Conservation (phyloP, 257 asterid species). For the Solanum clarkiae region DNA sequence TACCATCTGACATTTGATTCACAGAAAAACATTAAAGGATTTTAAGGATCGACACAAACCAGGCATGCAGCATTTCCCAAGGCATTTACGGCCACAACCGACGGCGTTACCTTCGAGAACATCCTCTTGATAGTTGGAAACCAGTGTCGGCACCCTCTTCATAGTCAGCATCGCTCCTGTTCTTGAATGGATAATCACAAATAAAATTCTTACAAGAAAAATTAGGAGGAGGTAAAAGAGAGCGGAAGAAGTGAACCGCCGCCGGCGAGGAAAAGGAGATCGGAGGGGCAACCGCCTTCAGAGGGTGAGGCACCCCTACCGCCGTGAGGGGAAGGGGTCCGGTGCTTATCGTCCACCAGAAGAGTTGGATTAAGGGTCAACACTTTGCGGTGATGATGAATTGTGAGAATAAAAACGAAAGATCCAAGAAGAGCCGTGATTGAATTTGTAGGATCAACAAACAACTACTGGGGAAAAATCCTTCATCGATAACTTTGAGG, state of each 20-base stretch:
- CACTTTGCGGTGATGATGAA: constrained; percentile 8
- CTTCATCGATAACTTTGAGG: background rate
- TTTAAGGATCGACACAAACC: constrained; percentile 17
- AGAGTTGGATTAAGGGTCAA: background rate
- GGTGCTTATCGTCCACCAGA: constrained; percentile 40
- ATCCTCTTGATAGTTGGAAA: constrained; percentile 59
- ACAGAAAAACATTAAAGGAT: background rate
- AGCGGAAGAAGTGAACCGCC: constrained; percentile 22
- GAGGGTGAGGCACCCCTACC: constrained; percentile 77
- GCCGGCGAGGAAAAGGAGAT: constrained; percentile 62
- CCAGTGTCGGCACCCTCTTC: constrained; percentile 56
- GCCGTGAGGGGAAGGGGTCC: constrained; percentile 66
- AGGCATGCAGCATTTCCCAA: constrained; percentile 61
- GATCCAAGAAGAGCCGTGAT: constrained; percentile 38
- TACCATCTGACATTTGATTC: background rate
- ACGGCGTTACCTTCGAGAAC: constrained; percentile 13
- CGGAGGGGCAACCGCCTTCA: constrained; percentile 78
- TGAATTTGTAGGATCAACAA: background rate
- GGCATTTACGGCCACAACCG: constrained; percentile 55
- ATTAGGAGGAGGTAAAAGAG: background rate
- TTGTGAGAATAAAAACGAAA: constrained; percentile 5
- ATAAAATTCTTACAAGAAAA: background rate
- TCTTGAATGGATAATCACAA: background rate
- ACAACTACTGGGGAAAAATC: background rate
- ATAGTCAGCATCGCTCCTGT: constrained; percentile 44